phyloP scores from a whole-genome alignment of 805 yeast genomes.

The Candida alai region DNA sequence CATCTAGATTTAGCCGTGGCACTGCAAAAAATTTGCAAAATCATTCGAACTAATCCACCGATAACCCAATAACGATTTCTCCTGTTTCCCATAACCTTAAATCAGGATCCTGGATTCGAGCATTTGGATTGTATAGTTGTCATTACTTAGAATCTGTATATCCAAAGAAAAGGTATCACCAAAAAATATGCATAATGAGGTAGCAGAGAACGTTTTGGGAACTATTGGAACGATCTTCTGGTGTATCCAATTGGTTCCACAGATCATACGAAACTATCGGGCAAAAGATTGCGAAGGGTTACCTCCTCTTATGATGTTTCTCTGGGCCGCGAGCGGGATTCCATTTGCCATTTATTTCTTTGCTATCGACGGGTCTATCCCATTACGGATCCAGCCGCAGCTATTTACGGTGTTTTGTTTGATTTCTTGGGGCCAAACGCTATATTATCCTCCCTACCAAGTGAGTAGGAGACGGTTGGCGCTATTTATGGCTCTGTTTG shows the following conservation, averaged over 20 bases:
- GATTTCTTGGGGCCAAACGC: slow-evolving; percentile 58
- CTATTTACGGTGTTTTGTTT: slow-evolving; percentile 68
- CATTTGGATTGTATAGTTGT: too few species aligned
- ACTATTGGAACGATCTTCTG: slow-evolving; percentile 88
- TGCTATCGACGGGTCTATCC: slow-evolving; percentile 64
- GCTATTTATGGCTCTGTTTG: slow-evolving; percentile 31
- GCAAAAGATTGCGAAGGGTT: slow-evolving; percentile 81
- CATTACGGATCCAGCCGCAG: slow-evolving; percentile 85
- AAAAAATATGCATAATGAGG: slow-evolving; percentile 20
- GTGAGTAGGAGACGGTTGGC: slow-evolving; percentile 34
- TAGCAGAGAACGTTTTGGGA: slow-evolving; percentile 72
- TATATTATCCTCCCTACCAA: slow-evolving; percentile 67
- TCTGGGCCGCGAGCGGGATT: slow-evolving; percentile 74
- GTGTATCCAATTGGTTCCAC: slow-evolving; percentile 92
- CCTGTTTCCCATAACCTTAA: too few species aligned
- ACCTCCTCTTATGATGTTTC: slow-evolving; percentile 82
- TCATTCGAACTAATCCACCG: too few species aligned
- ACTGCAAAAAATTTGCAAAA: too few species aligned
- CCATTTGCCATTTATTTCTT: slow-evolving; percentile 87
- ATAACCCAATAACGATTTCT: too few species aligned
- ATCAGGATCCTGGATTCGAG: too few species aligned
- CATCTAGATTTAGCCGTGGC: too few species aligned
- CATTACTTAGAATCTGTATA: too few species aligned
- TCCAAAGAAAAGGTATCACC: slow-evolving; percentile 8
- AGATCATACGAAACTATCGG: slow-evolving; percentile 67